Percentiles rank a stretch among this genome's conserved stretches.
phyloP scores from a whole-genome alignment of 2,329 filamentous ascomycete species.

The Tolypocladium cylindrosporum region DNA sequence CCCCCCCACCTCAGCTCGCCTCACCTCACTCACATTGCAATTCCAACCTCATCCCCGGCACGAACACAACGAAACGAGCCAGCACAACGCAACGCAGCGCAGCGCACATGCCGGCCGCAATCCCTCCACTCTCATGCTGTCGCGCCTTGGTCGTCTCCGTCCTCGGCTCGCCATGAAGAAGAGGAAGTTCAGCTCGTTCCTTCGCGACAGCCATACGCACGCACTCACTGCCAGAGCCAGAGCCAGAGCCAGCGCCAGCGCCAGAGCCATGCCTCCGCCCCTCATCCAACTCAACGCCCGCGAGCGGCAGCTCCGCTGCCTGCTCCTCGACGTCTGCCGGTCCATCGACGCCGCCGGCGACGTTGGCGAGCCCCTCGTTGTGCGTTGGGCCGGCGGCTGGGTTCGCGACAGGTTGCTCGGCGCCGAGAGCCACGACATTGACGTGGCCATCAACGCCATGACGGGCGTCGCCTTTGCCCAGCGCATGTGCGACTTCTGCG shows the following conservation, averaged over 20 bases:
- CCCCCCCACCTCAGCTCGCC: background rate
- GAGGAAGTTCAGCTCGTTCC: constrained; percentile 17
- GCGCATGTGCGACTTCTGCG: constrained; percentile 59
- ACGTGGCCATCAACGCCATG: constrained; percentile 78
- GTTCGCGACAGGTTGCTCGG: constrained; percentile 75
- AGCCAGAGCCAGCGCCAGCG: background rate
- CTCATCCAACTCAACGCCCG: constrained; percentile 50
- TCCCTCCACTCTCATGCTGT: background rate
- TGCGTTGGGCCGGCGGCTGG: constrained; percentile 81
- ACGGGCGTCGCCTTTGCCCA: constrained; percentile 69
- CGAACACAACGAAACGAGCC: background rate
- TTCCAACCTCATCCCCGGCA: background rate
- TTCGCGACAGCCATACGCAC: constrained; percentile 8
- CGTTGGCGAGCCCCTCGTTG: constrained; percentile 44
- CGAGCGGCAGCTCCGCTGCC: constrained; percentile 61
- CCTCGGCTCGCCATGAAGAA: constrained; percentile 21
- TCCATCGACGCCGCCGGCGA: constrained; percentile 41
- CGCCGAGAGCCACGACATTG: constrained; percentile 67
- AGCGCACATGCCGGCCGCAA: background rate
- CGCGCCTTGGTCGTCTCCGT: background rate
- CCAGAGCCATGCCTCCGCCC: constrained; percentile 5
- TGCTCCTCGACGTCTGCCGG: constrained; percentile 73
- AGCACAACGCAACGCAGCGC: background rate
- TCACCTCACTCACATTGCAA: background rate
- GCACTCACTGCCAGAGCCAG: background rate